Base-by-base conservation (phyloP, 2,329 filamentous ascomycete genomes). In the Chrysoporthe deuterocubensis region DNA sequence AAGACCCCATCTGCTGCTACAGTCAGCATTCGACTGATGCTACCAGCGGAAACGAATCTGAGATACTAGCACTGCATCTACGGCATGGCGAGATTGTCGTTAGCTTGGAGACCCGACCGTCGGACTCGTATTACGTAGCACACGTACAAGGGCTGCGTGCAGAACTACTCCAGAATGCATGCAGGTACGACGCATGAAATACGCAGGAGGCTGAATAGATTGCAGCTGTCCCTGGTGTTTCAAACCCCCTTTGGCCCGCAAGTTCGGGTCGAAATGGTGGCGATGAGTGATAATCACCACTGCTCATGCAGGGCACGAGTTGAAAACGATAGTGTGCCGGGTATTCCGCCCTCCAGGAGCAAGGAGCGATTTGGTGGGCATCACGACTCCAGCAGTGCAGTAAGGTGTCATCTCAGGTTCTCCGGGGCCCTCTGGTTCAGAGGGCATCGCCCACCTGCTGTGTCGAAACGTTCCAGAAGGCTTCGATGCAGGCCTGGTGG, bases 391-490 rank as follows among this genome's bases (percentile, higher is more conserved):
- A 11, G 18, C 46, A 50, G 18, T 11, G 18, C 46, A 50, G 46
- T 9, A 32, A 32, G 48, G 1, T 4, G 26, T 21, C 50, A 16
- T 34, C 26, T 7, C 13, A 54, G 50, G 32, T 32, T 6, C 26
- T 26, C 2, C 26, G 26, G 26, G 26, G 26, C 26, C 26, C 26
- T 26, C 56, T 18, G 56, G 21, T 11, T 18, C 11, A 42, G 8
- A 13, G 26, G 43, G 40, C 5, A 34, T 44, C 14, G 48, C 42
- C 59, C 16, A 40, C 34, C 26, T 34, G 48, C 16, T 64, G 62
- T 65, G 26, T 62, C 62, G 58, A 62, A 60, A 62, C 14, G 52
- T 68, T 69, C 68, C 54, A 69, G 68, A 69, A 69, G 68, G 58
- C 54, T 67, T 67, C 58, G 34, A 52, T 54, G 21, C 42, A 44